Percentiles rank a stretch among this genome's conserved stretches.
Conservation (phyloP, 108 stramenopile genomes). For the Aurantiochytrium sp. region DNA sequence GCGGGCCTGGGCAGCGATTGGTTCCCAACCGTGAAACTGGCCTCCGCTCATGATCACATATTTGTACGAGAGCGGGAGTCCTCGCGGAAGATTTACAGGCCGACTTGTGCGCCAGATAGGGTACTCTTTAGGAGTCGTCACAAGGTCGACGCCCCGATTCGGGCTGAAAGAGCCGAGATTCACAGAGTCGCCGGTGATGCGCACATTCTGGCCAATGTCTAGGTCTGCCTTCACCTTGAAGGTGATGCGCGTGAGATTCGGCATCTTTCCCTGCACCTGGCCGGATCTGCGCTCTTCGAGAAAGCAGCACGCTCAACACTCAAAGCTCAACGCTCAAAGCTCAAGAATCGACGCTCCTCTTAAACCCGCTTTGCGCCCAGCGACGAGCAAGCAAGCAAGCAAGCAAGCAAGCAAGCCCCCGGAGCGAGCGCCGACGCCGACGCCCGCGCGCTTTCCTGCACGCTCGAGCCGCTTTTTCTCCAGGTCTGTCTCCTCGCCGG, state of each 20-base stretch:
- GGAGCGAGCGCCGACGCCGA: too few species aligned
- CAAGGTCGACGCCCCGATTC: slow-evolving; percentile 23
- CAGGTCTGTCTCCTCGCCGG: too few species aligned
- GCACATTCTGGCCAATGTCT: neutral
- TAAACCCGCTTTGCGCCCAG: too few species aligned
- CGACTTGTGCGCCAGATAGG: slow-evolving; percentile 43
- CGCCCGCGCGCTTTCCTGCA: too few species aligned
- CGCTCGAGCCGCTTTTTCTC: too few species aligned
- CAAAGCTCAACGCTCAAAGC: too few species aligned
- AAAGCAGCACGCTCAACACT: too few species aligned
- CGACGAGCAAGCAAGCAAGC: too few species aligned
- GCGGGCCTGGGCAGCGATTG: neutral
- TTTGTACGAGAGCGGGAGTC: slow-evolving; percentile 41
- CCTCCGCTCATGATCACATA: slow-evolving; percentile 48
- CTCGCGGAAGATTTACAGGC: slow-evolving; percentile 45
- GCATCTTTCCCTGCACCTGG: neutral
- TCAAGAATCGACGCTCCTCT: too few species aligned
- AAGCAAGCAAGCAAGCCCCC: too few species aligned
- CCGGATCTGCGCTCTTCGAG: too few species aligned
- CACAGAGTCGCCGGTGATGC: neutral
- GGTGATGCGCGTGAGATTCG: slow-evolving; percentile 6
- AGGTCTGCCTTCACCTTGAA: neutral
- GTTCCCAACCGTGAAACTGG: slow-evolving; percentile 47
- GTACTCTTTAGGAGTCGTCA: slow-evolving; percentile 50
- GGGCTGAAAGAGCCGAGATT: neutral